Evolutionary conservation across 1,139 yeast genomes (phyloP).

Genomic region (Arxiozyma slooffiae): DNA sequence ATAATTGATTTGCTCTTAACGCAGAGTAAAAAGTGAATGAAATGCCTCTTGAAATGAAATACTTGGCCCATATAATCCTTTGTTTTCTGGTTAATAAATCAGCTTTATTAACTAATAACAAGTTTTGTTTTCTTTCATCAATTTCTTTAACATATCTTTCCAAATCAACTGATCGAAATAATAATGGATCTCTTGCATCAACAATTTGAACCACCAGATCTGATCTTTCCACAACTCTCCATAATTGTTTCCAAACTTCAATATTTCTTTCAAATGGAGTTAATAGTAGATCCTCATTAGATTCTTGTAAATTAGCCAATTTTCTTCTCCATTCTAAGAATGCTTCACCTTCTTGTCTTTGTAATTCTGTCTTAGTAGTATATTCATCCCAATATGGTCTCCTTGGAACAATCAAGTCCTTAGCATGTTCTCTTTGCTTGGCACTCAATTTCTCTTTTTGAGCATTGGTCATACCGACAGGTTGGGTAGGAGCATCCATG

Average conservation of each 20-base stretch:
- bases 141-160: conserved; percentile 73
- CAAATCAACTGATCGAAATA: conserved; percentile 82
- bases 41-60: conserved; percentile 58
- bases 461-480: conserved; percentile 52
- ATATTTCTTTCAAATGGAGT: conserved; percentile 96
- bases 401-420: conserved; percentile 84
- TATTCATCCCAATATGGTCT: conserved; percentile 76
- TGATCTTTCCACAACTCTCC: conserved; percentile 96
- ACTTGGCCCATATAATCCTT: conserved; percentile 78
- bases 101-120: conserved; percentile 86
- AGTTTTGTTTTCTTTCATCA: conserved; percentile 59
- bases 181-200: conserved; percentile 89
- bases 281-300: conserved; percentile 59
- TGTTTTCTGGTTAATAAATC: conserved; percentile 74
- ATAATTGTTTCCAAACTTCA: conserved; percentile 96
- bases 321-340: conserved; percentile 91
- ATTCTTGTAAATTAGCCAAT: conserved; percentile 76
- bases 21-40: conserved; percentile 92
- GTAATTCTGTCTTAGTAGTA: conserved; percentile 69
- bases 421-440: conserved; percentile 65
- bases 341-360: conserved; percentile 80
- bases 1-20: conserved; percentile 61
- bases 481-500: conserved; percentile 36
- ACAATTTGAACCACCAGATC: conserved; percentile 94
- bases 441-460: conserved; percentile 55